A percentile compares a stretch with the other conserved stretches of the same genome.
Conservation (phyloP, 257 asterid species). For the Craterostigma plantagineum region DNA sequence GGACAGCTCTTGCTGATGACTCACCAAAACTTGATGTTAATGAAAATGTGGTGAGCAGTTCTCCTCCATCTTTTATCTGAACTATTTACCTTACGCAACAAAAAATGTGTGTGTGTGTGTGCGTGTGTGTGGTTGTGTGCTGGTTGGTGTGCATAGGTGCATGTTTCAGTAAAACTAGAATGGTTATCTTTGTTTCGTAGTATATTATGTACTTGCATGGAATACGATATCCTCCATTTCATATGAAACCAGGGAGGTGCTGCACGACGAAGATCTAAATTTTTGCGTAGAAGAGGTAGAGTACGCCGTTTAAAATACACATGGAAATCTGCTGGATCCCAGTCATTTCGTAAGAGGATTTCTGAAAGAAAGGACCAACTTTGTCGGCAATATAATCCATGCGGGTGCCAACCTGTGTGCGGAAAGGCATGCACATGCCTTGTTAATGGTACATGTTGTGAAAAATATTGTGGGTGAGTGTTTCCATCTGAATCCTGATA, state of each 20-base stretch:
- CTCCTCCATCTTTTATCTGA: conserved; percentile 8
- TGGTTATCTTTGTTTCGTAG: too few relatives aligned
- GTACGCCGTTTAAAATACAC: conserved; percentile 83
- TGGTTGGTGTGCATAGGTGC: too few relatives aligned
- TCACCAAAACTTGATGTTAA: conserved; percentile 47
- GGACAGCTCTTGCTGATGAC: conserved; percentile 31
- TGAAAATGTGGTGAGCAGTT: conserved; percentile 48
- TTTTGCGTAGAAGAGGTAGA: conserved; percentile 79
- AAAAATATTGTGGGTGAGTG: conserved; percentile 93
- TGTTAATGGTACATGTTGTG: conserved; percentile 80
- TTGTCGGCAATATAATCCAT: conserved; percentile 82
- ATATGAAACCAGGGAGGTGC: conserved; percentile 36
- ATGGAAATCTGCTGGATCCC: conserved; percentile 90
- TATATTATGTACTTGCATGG: too few relatives aligned
- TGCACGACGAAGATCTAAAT: conserved; percentile 73
- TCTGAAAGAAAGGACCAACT: conserved; percentile 90
- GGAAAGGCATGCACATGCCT: conserved; percentile 87
- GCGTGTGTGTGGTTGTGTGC: too few relatives aligned
- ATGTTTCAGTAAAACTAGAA: too few relatives aligned
- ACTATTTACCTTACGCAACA: conserved; percentile 7
- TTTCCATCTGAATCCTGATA: background rate
- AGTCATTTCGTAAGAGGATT: conserved; percentile 66
- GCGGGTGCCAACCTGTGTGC: conserved; percentile 79
- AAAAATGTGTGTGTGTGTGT: conserved; percentile 3
- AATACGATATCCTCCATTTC: conserved; percentile 6